Conservation (phyloP, 805 yeast genomes). For the Candida pseudofarinosa region DNA sequence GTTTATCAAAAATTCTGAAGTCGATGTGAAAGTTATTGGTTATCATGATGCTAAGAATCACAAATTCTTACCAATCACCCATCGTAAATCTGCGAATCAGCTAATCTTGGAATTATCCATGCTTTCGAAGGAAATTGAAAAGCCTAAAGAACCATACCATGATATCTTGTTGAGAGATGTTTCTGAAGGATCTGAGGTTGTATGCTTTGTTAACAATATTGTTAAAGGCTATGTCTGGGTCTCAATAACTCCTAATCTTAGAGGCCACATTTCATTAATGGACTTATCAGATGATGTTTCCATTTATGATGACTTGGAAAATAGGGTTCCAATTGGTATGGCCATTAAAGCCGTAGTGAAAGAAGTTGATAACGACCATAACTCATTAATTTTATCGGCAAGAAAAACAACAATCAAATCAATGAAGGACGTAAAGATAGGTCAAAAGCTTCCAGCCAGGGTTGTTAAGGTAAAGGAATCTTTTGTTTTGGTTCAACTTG, state of each 20-base stretch:
- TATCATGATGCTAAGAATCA: slow-evolving; percentile 68
- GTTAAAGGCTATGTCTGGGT: slow-evolving; percentile 63
- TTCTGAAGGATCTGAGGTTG: slow-evolving; percentile 45
- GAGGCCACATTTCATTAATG: slow-evolving; percentile 62
- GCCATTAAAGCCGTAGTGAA: slow-evolving; percentile 59
- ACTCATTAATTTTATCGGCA: slow-evolving; percentile 46
- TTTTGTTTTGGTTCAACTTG: slow-evolving; percentile 64
- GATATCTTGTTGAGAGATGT: slow-evolving; percentile 40
- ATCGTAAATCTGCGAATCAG: slow-evolving; percentile 47
- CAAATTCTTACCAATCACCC: slow-evolving; percentile 62
- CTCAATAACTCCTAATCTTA: slow-evolving; percentile 61
- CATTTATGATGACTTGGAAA: slow-evolving; percentile 45
- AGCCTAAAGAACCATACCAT: slow-evolving; percentile 19
- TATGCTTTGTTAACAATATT: slow-evolving; percentile 64
- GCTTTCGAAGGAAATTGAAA: slow-evolving; percentile 37
- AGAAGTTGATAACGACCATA: slow-evolving; percentile 50
- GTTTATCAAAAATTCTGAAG: slow-evolving; percentile 53
- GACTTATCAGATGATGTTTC: slow-evolving; percentile 57
- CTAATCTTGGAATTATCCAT: slow-evolving; percentile 63
- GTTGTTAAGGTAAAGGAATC: slow-evolving; percentile 55
- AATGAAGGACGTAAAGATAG: slow-evolving; percentile 50
- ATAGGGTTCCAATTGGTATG: slow-evolving; percentile 66
- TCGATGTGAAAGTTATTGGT: slow-evolving; percentile 71
- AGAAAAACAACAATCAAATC: slow-evolving; percentile 41
- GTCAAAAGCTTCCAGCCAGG: slow-evolving; percentile 56